A percentile compares a stretch with the other conserved stretches of the same genome.
Evolutionary conservation across 192 early-diverging fungal species (phyloP).

Genomic region (Spizellomyces punctatus): DNA sequence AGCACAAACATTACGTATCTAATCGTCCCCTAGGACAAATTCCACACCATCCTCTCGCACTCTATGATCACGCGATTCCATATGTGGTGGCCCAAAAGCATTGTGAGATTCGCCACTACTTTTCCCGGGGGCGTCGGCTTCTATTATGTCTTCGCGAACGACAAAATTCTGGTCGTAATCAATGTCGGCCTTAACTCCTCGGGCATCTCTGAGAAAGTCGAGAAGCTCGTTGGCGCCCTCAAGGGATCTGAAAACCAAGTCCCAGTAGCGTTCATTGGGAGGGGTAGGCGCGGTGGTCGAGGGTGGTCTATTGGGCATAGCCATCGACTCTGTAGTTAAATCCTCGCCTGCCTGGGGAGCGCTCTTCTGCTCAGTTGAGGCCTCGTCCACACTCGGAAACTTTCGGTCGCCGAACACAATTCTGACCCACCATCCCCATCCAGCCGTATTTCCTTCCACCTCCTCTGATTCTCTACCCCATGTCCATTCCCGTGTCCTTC

Average conservation of each 20-base stretch:
- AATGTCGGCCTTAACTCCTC: slow-evolving; percentile 36
- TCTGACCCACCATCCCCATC: slow-evolving; percentile 60
- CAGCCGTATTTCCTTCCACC: slow-evolving; percentile 35
- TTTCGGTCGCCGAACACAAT: slow-evolving; percentile 33
- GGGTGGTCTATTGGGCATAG: slow-evolving; percentile 20
- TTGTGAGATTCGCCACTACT: no score
- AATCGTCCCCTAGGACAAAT: slow-evolving; percentile 47
- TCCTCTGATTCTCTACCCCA: slow-evolving; percentile 1
- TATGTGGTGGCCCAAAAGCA: no score
- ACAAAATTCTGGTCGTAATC: neutral
- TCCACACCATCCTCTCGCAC: slow-evolving; percentile 24
- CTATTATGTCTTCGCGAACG: no score
- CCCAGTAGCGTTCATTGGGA: slow-evolving; percentile 45
- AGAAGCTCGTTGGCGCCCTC: slow-evolving; percentile 53
- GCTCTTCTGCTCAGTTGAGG: no score
- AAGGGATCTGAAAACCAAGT: slow-evolving; percentile 47
- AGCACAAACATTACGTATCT: no score
- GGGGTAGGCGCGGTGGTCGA: slow-evolving; percentile 6
- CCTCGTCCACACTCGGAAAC: neutral
- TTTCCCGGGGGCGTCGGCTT: no score
- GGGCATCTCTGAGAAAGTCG: slow-evolving; percentile 32
- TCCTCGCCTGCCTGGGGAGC: neutral
- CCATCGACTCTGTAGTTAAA: slow-evolving; percentile 7
- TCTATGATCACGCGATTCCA: no score
- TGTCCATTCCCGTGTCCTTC: slow-evolving; percentile 12